A percentile compares a stretch with the other conserved stretches of the same genome.
Evolutionary conservation across 495 filamentous ascomycete genomes (phyloP).

Genomic region (Aspergillus egyptiacus): DNA sequence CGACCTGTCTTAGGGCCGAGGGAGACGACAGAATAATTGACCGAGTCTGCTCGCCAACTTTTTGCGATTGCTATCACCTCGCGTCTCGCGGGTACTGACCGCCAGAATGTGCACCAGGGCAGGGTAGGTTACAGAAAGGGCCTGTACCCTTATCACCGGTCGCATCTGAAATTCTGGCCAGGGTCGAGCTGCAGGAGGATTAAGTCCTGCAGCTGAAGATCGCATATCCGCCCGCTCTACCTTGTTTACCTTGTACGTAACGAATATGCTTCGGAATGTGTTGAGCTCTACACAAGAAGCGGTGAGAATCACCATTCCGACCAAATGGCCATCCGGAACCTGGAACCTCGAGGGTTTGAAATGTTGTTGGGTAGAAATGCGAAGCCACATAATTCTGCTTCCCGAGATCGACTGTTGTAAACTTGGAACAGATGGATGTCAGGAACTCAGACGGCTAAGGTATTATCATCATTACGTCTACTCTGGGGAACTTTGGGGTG

Average conservation of each 20-base stretch:
- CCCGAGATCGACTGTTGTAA: no score
- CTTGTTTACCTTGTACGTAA: no score
- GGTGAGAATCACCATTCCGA: constrained; percentile 2
- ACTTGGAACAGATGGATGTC: neutral
- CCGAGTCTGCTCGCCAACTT: no score
- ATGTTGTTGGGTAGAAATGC: neutral
- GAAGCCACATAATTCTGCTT: no score
- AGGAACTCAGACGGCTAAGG: neutral
- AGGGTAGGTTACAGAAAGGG: neutral
- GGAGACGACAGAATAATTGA: no score
- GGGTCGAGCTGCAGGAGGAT: neutral
- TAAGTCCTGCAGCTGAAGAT: neutral
- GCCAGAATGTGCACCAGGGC: neutral
- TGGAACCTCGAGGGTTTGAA: no score
- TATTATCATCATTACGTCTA: neutral
- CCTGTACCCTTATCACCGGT: constrained; percentile 6
- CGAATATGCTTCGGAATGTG: neutral
- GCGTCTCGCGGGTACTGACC: neutral
- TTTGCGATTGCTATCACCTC: neutral
- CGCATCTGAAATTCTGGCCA: neutral
- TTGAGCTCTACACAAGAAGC: neutral
- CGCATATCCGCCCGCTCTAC: neutral
- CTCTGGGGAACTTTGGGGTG: neutral
- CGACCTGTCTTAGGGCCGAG: no score
- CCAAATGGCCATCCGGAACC: neutral